Evolutionary conservation across 2,329 filamentous ascomycete species (phyloP).

Genomic region (Zasmidium angulare): DNA sequence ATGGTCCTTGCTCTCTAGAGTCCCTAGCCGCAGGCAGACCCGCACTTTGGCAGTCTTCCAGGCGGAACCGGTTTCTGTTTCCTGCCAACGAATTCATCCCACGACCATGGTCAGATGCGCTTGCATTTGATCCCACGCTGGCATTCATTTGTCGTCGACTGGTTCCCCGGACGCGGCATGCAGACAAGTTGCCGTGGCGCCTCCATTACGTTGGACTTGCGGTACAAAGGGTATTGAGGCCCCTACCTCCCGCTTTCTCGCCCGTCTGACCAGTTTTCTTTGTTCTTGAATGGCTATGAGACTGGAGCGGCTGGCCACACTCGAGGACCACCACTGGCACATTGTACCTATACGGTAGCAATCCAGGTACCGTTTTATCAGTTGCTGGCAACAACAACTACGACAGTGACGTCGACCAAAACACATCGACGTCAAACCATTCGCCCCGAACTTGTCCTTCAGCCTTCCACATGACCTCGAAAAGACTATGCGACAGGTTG

Average conservation of each 20-base stretch:
- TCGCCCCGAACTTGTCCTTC: neutral
- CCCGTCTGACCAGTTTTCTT: neutral
- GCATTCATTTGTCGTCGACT: neutral
- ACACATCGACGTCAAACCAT: neutral
- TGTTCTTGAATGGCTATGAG: neutral
- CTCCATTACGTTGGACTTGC: neutral
- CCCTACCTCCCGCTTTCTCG: neutral
- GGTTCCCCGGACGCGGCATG: neutral
- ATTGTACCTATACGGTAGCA: neutral
- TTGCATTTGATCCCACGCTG: neutral
- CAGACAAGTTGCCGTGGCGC: neutral
- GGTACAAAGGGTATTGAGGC: neutral
- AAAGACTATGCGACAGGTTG: slow-evolving; percentile 7
- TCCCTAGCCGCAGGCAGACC: neutral
- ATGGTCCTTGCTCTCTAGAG: neutral
- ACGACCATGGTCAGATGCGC: neutral
- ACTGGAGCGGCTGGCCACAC: neutral
- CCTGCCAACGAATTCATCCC: neutral
- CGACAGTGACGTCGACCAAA: neutral
- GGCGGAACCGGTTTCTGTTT: neutral
- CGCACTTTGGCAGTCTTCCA: neutral
- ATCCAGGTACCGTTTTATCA: neutral
- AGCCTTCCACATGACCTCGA: neutral
- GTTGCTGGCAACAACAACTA: neutral
- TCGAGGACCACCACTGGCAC: neutral